Base-by-base conservation (phyloP, 176 grass and related monocot species). In the Eragrostis curvula region DNA sequence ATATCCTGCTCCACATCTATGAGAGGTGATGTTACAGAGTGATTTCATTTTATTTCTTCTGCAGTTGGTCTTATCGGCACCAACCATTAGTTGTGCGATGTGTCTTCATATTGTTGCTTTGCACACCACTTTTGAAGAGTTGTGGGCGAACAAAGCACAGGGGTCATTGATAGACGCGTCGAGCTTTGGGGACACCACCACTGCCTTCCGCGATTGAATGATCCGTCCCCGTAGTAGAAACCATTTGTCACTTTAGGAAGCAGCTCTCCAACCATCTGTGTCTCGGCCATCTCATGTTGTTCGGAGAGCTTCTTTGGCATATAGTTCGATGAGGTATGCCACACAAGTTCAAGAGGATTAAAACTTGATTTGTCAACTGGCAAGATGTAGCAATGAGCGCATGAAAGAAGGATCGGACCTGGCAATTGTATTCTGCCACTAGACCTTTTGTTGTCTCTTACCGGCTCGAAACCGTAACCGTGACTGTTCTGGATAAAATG, bases 251-350 rank as follows among this genome's bases (percentile, higher is more conserved):
- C n/a, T 63, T 21, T 23, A 21, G 80, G 80, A 21, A 64, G 10
- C 12, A 41, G 5, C 12, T 48, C 44, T 7, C 20, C 59, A 48
- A n/a, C 43, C 11, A 49, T 50, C 17, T 78, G 43, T 47, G 46
- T 25, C 43, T 36, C 80, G 12, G 70, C 66, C 16, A n/a, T 25
- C 40, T 60, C 52, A 45, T 82, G 80, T 23, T 63, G 80, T 48
- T 82, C 56, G 5, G 69, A 82, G 27, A 82, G 80, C 80, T 63
- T 82, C 41, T 82, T 82, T 20, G 80, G 80, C 21, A 73, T 47
- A 57, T 73, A 63, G 45, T 11, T 1, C 2, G 18, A 55, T 0
- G 68, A 73, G 12, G 43, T 24, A n/a, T 82, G 69, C 68, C 68
- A 82, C 5, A 82, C 57, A 30, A 63, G 28, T n/a, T 82, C 69